A percentile compares a stretch with the other conserved stretches of the same genome.
phyloP scores from a whole-genome alignment of 495 filamentous ascomycete species.

The Lineolata rhizophorae region DNA sequence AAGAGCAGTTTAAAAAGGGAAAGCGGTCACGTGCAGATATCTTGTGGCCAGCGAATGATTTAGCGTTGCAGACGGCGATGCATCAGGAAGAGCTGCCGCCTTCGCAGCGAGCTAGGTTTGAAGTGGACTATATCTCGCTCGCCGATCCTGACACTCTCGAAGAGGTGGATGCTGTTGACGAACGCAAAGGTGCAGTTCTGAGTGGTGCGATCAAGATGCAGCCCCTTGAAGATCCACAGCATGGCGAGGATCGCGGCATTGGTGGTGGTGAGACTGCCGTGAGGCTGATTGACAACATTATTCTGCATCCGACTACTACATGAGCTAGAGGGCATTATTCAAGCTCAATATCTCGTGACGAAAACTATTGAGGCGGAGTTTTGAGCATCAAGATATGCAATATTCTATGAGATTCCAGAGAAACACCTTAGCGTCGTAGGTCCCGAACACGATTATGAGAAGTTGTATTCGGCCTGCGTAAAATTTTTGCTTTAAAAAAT shows the following conservation, averaged over 20 bases:
- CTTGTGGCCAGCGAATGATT: slow-evolving; percentile 36
- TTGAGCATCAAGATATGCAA: too few relatives aligned
- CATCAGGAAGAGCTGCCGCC: slow-evolving; percentile 41
- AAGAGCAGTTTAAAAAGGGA: slow-evolving; percentile 39
- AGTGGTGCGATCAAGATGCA: slow-evolving; percentile 84
- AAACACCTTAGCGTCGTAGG: too few relatives aligned
- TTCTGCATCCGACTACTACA: slow-evolving; percentile 22
- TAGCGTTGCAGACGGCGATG: slow-evolving; percentile 26
- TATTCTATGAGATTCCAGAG: too few relatives aligned
- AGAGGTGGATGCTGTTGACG: slow-evolving; percentile 43
- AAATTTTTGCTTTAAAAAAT: too few relatives aligned
- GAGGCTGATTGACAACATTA: slow-evolving; percentile 84
- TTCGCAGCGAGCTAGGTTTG: slow-evolving; percentile 42
- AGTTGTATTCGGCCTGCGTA: too few relatives aligned
- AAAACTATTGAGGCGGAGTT: too few relatives aligned
- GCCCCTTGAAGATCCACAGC: slow-evolving; percentile 42
- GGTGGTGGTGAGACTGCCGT: slow-evolving; percentile 54
- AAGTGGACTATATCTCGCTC: slow-evolving; percentile 78
- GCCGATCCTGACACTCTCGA: slow-evolving; percentile 62
- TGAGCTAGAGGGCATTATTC: too few relatives aligned
- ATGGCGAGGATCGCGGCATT: slow-evolving; percentile 45
- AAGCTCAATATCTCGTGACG: too few relatives aligned
- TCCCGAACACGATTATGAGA: too few relatives aligned
- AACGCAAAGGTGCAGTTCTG: slow-evolving; percentile 50
- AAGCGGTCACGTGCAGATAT: slow-evolving; percentile 36